Conservation (phyloP, 2,329 filamentous ascomycete species). For the Lachnellula willkommii region DNA sequence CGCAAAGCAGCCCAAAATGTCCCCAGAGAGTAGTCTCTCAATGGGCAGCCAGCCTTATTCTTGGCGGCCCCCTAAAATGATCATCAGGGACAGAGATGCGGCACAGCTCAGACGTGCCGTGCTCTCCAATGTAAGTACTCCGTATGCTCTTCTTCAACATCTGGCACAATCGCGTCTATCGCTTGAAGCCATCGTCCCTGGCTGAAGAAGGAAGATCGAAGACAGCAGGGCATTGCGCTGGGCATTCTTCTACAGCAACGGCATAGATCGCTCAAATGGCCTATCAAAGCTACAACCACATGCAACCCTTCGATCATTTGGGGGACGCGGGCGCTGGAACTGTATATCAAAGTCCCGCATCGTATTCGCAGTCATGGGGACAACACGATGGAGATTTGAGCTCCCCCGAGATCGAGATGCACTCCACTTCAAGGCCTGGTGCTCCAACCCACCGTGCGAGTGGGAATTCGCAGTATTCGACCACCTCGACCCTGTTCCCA, state of each 20-base stretch:
- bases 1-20: neutral
- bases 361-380: slow-evolving; percentile 11
- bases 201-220: neutral
- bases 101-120: neutral
- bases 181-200: neutral
- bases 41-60: slow-evolving; percentile 18
- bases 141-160: neutral
- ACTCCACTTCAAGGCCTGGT: neutral
- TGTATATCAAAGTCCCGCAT: slow-evolving; percentile 9
- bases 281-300: slow-evolving; percentile 10
- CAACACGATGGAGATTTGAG: slow-evolving; percentile 16
- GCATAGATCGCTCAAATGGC: neutral
- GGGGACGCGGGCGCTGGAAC: slow-evolving; percentile 5
- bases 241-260: slow-evolving; percentile 3
- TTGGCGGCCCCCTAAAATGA: slow-evolving; percentile 3
- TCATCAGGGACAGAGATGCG: neutral
- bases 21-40: neutral
- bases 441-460: slow-evolving; percentile 4
- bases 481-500: slow-evolving; percentile 11
- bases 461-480: slow-evolving; percentile 10
- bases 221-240: neutral
- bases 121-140: too few species aligned
- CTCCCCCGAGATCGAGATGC: slow-evolving; percentile 16
- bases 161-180: neutral
- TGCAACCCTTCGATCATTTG: slow-evolving; percentile 13